These are phyloP conservation scores for Davidsoniella neocaledoniae DNA, from an alignment of 2,329 filamentous ascomycete species.

Conservation along the genomic window DNA sequence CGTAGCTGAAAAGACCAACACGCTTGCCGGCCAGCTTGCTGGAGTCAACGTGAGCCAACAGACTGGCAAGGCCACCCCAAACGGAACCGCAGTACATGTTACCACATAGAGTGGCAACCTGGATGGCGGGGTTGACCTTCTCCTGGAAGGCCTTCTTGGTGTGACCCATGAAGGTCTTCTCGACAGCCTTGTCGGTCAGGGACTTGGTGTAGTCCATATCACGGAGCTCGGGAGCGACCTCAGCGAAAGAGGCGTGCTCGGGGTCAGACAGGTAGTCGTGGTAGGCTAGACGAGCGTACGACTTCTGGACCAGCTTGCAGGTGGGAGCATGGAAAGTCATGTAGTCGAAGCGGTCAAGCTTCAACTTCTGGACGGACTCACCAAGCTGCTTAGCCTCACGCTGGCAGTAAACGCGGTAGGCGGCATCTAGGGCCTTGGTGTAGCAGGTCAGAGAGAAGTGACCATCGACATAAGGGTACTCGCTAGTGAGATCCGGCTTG, in stretches of 20 bases:
- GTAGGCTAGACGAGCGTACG: slow-evolving; percentile 68
- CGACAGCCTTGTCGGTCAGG: slow-evolving; percentile 62
- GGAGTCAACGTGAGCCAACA: slow-evolving; percentile 48
- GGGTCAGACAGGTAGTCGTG: slow-evolving; percentile 67
- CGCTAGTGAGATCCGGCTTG: slow-evolving; percentile 76
- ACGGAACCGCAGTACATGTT: slow-evolving; percentile 57
- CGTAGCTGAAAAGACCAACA: slow-evolving; percentile 63
- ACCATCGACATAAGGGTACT: slow-evolving; percentile 73
- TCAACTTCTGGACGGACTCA: slow-evolving; percentile 34
- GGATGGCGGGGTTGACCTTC: slow-evolving; percentile 54
- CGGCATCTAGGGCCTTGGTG: slow-evolving; percentile 60
- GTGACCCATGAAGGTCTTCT: slow-evolving; percentile 74
- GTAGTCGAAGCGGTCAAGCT: slow-evolving; percentile 69
- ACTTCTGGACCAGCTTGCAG: slow-evolving; percentile 78
- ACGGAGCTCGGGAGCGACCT: slow-evolving; percentile 59
- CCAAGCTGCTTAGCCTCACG: slow-evolving; percentile 45
- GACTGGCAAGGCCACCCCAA: slow-evolving; percentile 57
- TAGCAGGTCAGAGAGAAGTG: slow-evolving; percentile 75
- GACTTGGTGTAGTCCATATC: slow-evolving; percentile 69
- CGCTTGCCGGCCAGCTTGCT: slow-evolving; percentile 53
- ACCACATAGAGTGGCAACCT: slow-evolving; percentile 61
- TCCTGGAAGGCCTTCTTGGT: slow-evolving; percentile 74
- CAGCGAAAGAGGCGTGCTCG: slow-evolving; percentile 48
- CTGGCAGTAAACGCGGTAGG: slow-evolving; percentile 66
- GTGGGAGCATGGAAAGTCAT: slow-evolving; percentile 69